These are phyloP conservation scores for Toxicodendron radicans DNA, from an alignment of 345 rosid genomes.

Conservation along the genomic window DNA sequence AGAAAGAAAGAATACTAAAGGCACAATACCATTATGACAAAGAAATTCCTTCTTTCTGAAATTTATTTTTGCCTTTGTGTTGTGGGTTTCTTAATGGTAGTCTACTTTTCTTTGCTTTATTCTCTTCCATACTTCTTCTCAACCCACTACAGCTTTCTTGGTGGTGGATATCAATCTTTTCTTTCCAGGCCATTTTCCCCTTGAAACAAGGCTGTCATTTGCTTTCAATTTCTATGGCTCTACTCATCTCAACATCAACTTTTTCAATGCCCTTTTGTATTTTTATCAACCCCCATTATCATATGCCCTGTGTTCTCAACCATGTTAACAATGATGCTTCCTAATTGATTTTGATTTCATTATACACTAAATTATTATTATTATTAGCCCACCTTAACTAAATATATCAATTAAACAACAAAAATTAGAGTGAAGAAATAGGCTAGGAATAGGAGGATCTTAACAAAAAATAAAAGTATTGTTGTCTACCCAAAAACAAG, in stretches of 20 bases:
- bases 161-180: constrained; percentile 43
- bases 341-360: constrained; percentile 19
- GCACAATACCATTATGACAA: constrained; percentile 31
- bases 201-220: constrained; percentile 42
- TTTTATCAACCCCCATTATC: constrained; percentile 38
- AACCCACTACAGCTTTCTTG: constrained; percentile 43
- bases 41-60: constrained; percentile 31
- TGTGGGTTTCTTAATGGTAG: constrained; percentile 33
- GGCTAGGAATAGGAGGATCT: constrained; percentile 18
- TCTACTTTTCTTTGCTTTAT: constrained; percentile 37
- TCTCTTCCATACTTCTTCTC: constrained; percentile 30
- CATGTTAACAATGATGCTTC: constrained; percentile 37
- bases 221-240: constrained; percentile 48
- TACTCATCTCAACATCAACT: constrained; percentile 51
- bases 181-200: constrained; percentile 34
- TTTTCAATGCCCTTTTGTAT: constrained; percentile 28
- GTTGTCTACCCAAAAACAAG: constrained; percentile 3
- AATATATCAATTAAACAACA: not conserved
- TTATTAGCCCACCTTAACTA: constrained; percentile 29
- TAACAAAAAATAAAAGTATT: constrained; percentile 10
- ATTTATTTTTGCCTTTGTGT: constrained; percentile 17
- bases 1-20: constrained; percentile 28
- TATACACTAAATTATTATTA: constrained; percentile 15
- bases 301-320: constrained; percentile 25
- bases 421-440: constrained; percentile 17